These are phyloP conservation scores for Vigna trinervia DNA, from an alignment of 306 rosid genomes.

Conservation along the genomic window DNA sequence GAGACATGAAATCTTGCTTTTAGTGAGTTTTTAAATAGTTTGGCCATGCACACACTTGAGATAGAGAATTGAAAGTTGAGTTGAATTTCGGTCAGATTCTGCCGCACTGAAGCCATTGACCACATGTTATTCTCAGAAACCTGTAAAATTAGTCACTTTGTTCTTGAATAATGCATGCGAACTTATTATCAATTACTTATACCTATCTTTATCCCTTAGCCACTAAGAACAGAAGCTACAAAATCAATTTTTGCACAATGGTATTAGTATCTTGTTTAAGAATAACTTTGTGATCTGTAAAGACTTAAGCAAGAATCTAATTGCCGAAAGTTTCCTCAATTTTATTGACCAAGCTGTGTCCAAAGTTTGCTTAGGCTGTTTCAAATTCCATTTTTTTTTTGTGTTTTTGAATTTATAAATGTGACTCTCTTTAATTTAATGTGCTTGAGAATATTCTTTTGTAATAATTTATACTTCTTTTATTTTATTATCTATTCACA, in stretches of 20 bases:
- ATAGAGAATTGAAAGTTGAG: slow-evolving; percentile 37
- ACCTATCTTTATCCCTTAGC: slow-evolving; percentile 82
- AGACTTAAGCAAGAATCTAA: slow-evolving; percentile 30
- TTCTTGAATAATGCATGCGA: slow-evolving; percentile 24
- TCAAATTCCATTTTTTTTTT: background rate
- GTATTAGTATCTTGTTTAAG: slow-evolving; percentile 33
- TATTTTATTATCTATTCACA: too few relatives aligned
- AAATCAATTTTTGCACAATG: slow-evolving; percentile 44
- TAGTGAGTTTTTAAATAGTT: background rate
- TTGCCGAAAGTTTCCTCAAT: slow-evolving; percentile 2
- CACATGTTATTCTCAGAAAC: slow-evolving; percentile 50
- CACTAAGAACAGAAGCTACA: slow-evolving; percentile 78
- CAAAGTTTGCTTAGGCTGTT: slow-evolving; percentile 35
- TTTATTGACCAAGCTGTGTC: slow-evolving; percentile 10
- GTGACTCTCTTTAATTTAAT: background rate
- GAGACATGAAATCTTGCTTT: background rate
- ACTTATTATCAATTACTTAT: slow-evolving; percentile 6
- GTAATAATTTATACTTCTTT: too few relatives aligned
- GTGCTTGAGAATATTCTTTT: too few relatives aligned
- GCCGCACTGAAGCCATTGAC: slow-evolving; percentile 78
- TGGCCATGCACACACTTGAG: background rate
- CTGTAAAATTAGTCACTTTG: slow-evolving; percentile 31
- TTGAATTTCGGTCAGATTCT: slow-evolving; percentile 29
- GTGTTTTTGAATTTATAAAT: background rate
- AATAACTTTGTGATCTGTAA: slow-evolving; percentile 22